Conservation (phyloP, 2,329 filamentous ascomycete genomes). For the Teratosphaeria viscida region DNA sequence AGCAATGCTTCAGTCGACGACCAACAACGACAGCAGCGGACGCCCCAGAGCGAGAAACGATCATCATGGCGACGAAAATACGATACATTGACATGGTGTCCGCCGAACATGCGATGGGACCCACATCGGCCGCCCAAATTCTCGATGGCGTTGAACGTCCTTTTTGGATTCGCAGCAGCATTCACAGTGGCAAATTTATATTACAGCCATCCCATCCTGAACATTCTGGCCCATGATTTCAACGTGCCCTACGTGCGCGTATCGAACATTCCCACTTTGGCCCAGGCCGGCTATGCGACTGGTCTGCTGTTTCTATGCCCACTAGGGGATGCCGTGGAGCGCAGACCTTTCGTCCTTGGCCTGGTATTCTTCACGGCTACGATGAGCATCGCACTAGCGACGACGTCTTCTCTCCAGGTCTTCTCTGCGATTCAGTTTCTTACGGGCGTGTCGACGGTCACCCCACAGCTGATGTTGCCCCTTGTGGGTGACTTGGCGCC, state of each 20-base stretch:
- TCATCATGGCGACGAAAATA: conserved; percentile 17
- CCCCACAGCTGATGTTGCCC: conserved; percentile 65
- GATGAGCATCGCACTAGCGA: conserved; percentile 59
- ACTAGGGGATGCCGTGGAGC: conserved; percentile 56
- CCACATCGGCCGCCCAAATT: conserved; percentile 56
- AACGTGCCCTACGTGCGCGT: conserved; percentile 58
- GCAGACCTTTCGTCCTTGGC: conserved; percentile 58
- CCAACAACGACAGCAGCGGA: background rate
- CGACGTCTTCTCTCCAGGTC: conserved; percentile 52
- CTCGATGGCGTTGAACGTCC: conserved; percentile 55
- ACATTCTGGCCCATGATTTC: conserved; percentile 63
- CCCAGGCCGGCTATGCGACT: conserved; percentile 68
- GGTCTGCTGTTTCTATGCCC: conserved; percentile 68
- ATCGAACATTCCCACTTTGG: conserved; percentile 59
- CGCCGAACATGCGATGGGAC: conserved; percentile 58
- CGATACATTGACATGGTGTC: conserved; percentile 46
- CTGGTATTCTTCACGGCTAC: conserved; percentile 56
- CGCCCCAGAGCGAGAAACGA: conserved; percentile 2
- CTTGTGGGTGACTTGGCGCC: conserved; percentile 71
- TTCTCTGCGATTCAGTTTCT: conserved; percentile 65
- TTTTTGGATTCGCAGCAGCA: conserved; percentile 56
- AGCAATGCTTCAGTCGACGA: conserved; percentile 1
- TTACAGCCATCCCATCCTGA: conserved; percentile 70
- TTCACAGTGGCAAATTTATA: conserved; percentile 74
- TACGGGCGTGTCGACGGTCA: conserved; percentile 67